Percentiles rank a stretch among this genome's conserved stretches.
Conservation (phyloP, 2,329 filamentous ascomycete species). For the Colletotrichum limetticola region DNA sequence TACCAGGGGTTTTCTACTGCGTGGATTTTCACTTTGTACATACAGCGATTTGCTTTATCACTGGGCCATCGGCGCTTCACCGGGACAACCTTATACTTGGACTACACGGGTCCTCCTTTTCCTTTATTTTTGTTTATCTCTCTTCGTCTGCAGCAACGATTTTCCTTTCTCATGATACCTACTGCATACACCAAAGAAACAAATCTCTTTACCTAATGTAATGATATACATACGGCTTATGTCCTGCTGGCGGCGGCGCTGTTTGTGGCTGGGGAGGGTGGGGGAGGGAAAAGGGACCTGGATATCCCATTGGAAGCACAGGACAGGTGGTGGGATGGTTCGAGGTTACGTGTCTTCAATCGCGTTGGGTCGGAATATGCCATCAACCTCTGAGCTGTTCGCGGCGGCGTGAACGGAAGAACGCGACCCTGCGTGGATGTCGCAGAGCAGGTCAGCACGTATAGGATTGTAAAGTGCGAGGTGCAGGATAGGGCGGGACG, state of each 20-base stretch:
- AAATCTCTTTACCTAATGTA: constrained; percentile 34
- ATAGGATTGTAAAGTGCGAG: not conserved
- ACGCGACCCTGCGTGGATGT: not conserved
- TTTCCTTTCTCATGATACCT: constrained; percentile 25
- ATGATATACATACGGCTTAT: constrained; percentile 33
- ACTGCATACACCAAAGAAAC: constrained; percentile 27
- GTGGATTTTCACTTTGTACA: constrained; percentile 7
- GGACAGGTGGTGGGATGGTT: not conserved
- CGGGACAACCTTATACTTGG: not conserved
- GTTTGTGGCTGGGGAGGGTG: constrained; percentile 18
- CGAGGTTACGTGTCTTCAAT: not conserved
- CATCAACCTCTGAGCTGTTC: not conserved
- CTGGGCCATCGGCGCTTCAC: constrained; percentile 14
- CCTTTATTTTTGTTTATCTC: not conserved
- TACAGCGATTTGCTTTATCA: constrained; percentile 15
- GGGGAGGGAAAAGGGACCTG: not conserved
- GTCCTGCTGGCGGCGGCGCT: constrained; percentile 32
- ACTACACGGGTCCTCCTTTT: not conserved
- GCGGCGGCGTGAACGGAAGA: not conserved
- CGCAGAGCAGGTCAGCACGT: not conserved
- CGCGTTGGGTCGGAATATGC: not conserved
- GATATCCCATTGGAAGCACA: not conserved
- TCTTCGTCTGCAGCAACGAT: constrained; percentile 6
- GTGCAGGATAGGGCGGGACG: not conserved
- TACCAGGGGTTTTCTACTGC: constrained; percentile 1